Base-by-base conservation (phyloP, 208 protist species). In the Crithidia thermophila region DNA sequence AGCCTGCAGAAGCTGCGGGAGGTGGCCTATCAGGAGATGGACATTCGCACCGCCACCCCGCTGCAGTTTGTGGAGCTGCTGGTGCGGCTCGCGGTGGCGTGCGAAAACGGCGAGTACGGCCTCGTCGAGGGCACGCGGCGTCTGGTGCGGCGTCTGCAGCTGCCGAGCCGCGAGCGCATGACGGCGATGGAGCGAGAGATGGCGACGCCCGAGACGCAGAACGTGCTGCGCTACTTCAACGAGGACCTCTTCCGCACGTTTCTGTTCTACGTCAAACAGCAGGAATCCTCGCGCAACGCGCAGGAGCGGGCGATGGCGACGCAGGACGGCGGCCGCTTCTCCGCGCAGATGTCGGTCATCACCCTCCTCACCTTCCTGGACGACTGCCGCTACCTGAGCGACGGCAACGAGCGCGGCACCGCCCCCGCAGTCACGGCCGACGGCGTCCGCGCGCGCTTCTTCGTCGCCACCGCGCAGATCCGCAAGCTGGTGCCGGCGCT, bases 231-330 rank as follows among this genome's bases (percentile, higher is more conserved):
- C 20, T 91, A 87, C 56, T 96, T 91, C 72, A 65, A 65, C 45
- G 78, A 91, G 21, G 87, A 94, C 49, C 55, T 96, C 13, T 71
- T 78, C 20, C 82, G 91, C 27, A 65, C 90, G 13, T 96, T 87
- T 63, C 87, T 96, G 43, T 94, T 91, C 66, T 96, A 96, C 56
- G 49, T 91, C 21, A 88, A 84, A 40, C 69, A 75, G 58, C 90
- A 94, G 67, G 79, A 88, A 56, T 51, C 46, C 18, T 84, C 73
- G n/a, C 72, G 67, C 8, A 67, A 77, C 11, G 57, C 56, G 6
- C 42, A 67, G n/a, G 77, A 86, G 37, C 72, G 72, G 14, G 53
- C 59, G 39, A 79, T 85, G 53, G 70, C 81, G 13, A 58, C 55
- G 36, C 87, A 90, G 61, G 72, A 77, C 45, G 87, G 79, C 36